Conservation (phyloP, 257 asterid genomes). For the Euphrasia confusa region DNA sequence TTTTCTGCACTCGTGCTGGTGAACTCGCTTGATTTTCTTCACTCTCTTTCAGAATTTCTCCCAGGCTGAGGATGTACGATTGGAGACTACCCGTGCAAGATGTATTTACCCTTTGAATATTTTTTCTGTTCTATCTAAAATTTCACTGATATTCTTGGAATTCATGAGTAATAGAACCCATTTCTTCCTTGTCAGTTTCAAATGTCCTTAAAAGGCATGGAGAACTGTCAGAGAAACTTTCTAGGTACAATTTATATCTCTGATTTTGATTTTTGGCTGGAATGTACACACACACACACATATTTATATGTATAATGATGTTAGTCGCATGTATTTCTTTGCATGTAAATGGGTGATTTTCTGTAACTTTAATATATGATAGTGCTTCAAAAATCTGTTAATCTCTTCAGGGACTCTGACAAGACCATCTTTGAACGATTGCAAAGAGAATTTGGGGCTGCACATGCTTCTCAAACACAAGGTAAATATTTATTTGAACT, state of each 20-base stretch:
- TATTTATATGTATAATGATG: not conserved
- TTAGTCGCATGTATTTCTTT: constrained; percentile 2
- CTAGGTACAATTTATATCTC: constrained; percentile 48
- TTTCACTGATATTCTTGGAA: not conserved
- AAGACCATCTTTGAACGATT: constrained; percentile 80
- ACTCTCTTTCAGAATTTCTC: constrained; percentile 39
- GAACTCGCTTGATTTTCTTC: constrained; percentile 16
- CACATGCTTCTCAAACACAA: constrained; percentile 83
- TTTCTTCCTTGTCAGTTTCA: constrained; percentile 52
- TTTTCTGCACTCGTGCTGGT: constrained; percentile 16
- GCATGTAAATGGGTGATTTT: constrained; percentile 10
- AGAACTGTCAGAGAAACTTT: constrained; percentile 78
- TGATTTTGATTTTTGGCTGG: not conserved
- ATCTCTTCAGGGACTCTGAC: constrained; percentile 78
- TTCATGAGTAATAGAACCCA: constrained; percentile 7
- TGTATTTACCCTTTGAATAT: constrained; percentile 34
- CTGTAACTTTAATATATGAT: constrained; percentile 9
- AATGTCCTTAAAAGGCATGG: constrained; percentile 83
- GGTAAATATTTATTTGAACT: constrained; percentile 36
- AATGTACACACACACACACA: not conserved
- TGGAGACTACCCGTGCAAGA: constrained; percentile 70
- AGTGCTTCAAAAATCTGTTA: constrained; percentile 27
- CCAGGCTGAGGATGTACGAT: constrained; percentile 48
- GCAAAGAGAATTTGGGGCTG: constrained; percentile 86
- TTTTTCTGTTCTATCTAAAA: constrained; percentile 15